Conservation (phyloP, 257 asterid genomes). For the Solanum lignicaule region DNA sequence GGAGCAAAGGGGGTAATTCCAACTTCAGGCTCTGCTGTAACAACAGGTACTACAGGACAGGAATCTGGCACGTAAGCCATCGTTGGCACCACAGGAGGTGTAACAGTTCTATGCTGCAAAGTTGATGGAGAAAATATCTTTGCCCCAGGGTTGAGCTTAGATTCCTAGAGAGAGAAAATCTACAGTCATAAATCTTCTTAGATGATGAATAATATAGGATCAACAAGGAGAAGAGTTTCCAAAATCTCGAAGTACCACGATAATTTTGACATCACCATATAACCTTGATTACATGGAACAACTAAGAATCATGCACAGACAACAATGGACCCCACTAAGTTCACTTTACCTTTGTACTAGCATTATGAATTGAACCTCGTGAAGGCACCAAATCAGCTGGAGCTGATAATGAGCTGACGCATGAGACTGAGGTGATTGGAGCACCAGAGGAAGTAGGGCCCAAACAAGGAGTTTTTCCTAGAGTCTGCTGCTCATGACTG, state of each 20-base stretch:
- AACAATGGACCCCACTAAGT: neutral
- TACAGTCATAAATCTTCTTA: neutral
- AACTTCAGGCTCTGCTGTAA: constrained; percentile 41
- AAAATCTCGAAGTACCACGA: neutral
- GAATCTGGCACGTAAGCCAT: constrained; percentile 30
- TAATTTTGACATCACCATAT: neutral
- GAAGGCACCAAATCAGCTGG: constrained; percentile 28
- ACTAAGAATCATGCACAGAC: neutral
- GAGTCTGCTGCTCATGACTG: constrained; percentile 13
- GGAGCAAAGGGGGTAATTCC: constrained; percentile 27
- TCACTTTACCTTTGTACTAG: constrained; percentile 37
- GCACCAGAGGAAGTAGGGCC: constrained; percentile 18
- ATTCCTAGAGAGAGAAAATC: constrained; percentile 35
- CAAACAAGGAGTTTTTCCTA: constrained; percentile 16
- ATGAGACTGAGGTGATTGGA: constrained; percentile 26
- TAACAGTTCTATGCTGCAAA: constrained; percentile 29
- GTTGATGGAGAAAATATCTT: constrained; percentile 65
- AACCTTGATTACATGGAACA: neutral
- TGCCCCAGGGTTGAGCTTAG: constrained; percentile 88
- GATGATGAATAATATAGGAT: neutral
- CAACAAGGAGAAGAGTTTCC: neutral
- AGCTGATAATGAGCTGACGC: constrained; percentile 38
- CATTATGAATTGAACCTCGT: constrained; percentile 25
- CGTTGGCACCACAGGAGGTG: constrained; percentile 43
- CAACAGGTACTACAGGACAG: constrained; percentile 26